Conservation (phyloP, 2,329 filamentous ascomycete genomes). For the Aspergillus fumigatiaffinis region DNA sequence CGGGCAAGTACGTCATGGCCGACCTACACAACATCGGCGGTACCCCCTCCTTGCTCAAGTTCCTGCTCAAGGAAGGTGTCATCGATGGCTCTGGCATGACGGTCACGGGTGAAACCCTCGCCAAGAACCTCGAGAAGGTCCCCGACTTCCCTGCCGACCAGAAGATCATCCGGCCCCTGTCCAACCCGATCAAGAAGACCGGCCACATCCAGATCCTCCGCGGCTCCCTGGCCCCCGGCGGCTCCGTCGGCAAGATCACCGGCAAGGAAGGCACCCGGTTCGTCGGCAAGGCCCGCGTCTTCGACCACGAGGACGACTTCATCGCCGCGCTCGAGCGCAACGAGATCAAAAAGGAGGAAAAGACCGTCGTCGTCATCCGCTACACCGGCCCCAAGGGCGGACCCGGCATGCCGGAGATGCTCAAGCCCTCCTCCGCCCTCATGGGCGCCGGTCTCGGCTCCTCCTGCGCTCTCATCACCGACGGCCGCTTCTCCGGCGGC, state of each 20-base stretch:
- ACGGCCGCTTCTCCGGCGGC: constrained; percentile 62
- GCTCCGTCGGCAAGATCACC: constrained; percentile 71
- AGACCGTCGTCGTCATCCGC: constrained; percentile 71
- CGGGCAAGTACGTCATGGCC: constrained; percentile 60
- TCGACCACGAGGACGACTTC: constrained; percentile 67
- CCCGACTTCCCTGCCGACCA: constrained; percentile 65
- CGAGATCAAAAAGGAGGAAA: constrained; percentile 70
- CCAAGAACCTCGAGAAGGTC: constrained; percentile 56
- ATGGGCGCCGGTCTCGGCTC: constrained; percentile 69
- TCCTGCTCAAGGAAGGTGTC: constrained; percentile 55
- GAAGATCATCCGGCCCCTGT: constrained; percentile 64
- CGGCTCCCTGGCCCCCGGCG: constrained; percentile 65
- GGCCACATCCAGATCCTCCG: constrained; percentile 71
- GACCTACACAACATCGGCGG: constrained; percentile 56
- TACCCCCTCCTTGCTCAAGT: constrained; percentile 55
- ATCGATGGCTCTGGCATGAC: constrained; percentile 59
- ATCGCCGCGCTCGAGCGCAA: constrained; percentile 63
- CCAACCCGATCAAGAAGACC: constrained; percentile 65
- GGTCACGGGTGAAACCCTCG: constrained; percentile 57
- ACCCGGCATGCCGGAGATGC: constrained; percentile 71
- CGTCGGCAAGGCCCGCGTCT: constrained; percentile 66
- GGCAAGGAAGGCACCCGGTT: constrained; percentile 69
- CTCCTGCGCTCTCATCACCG: constrained; percentile 68
- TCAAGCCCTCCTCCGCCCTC: constrained; percentile 68
- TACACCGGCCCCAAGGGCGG: constrained; percentile 72